These are phyloP conservation scores for Lizanozyma gosingica DNA, from an alignment of 1,139 yeast genomes.

Conservation along the genomic window DNA sequence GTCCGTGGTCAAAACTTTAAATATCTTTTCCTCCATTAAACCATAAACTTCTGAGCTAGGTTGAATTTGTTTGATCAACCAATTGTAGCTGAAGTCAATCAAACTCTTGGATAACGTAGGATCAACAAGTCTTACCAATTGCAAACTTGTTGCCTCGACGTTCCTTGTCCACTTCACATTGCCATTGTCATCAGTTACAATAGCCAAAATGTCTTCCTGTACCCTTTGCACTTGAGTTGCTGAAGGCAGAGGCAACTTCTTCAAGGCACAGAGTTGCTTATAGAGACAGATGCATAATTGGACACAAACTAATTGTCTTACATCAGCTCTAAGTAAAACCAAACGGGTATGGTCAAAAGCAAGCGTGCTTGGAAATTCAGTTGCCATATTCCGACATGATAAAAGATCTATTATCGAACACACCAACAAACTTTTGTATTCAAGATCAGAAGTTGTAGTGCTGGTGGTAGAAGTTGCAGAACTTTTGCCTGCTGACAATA, in stretches of 20 bases:
- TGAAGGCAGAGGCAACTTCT: conserved; percentile 19
- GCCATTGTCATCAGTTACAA: conserved; percentile 79
- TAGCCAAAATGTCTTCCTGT: conserved; percentile 60
- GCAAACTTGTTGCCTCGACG: conserved; percentile 63
- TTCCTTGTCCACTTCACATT: conserved; percentile 88
- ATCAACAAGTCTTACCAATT: conserved; percentile 38
- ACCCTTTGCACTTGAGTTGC: conserved; percentile 31
- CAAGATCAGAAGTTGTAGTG: neutral
- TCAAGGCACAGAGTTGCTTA: conserved; percentile 52
- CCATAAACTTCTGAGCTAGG: conserved; percentile 76
- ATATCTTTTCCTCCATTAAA: conserved; percentile 62
- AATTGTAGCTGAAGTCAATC: conserved; percentile 62
- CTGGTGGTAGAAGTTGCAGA: neutral
- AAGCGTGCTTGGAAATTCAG: conserved; percentile 76
- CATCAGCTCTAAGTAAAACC: conserved; percentile 72
- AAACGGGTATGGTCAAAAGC: conserved; percentile 84
- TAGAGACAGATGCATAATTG: conserved; percentile 66
- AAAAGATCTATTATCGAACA: conserved; percentile 51
- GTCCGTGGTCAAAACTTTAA: conserved; percentile 38
- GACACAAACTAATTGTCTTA: conserved; percentile 75
- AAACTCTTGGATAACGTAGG: conserved; percentile 26
- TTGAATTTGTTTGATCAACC: conserved; percentile 82
- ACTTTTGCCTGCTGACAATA: conserved; percentile 6
- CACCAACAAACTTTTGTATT: conserved; percentile 27
- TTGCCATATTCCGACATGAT: conserved; percentile 72